A percentile compares a stretch with the other conserved stretches of the same genome.
phyloP scores from a whole-genome alignment of 2,329 filamentous ascomycete species.

The Ophidiomyces ophidiicola region DNA sequence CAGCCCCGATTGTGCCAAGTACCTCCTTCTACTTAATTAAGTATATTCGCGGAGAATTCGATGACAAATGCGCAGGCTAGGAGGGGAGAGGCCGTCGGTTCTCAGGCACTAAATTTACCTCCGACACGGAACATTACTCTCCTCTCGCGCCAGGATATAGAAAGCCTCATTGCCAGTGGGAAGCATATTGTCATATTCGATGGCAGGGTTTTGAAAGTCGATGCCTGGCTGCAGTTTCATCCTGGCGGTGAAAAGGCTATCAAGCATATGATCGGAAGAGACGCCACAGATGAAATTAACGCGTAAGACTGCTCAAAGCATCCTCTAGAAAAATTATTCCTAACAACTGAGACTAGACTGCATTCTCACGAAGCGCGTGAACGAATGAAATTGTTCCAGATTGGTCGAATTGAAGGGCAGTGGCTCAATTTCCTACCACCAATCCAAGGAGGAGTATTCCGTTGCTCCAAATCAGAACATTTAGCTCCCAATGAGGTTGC shows the following conservation, averaged over 20 bases:
- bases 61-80: too few relatives aligned
- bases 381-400: slow-evolving; percentile 69
- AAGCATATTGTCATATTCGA: slow-evolving; percentile 70
- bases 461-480: slow-evolving; percentile 34
- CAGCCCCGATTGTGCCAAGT: too few relatives aligned
- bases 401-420: slow-evolving; percentile 65
- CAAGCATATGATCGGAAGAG: slow-evolving; percentile 80
- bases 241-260: slow-evolving; percentile 88
- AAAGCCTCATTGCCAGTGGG: slow-evolving; percentile 72
- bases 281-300: slow-evolving; percentile 89
- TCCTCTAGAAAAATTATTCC: slow-evolving; percentile 12
- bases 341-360: slow-evolving; percentile 42
- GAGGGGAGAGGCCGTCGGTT: background rate
- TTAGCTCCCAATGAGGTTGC: slow-evolving; percentile 15
- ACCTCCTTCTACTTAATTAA: too few relatives aligned
- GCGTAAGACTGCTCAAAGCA: slow-evolving; percentile 43
- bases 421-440: slow-evolving; percentile 87
- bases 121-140: slow-evolving; percentile 35
- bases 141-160: slow-evolving; percentile 54
- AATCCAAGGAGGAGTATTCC: slow-evolving; percentile 76
- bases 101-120: background rate
- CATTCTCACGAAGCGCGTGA: slow-evolving; percentile 67
- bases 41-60: too few relatives aligned
- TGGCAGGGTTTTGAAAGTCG: slow-evolving; percentile 69
- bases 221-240: slow-evolving; percentile 79